phyloP scores from a whole-genome alignment of 768 basidiomycete genomes.

The Rubroboletus pulcherrimus region DNA sequence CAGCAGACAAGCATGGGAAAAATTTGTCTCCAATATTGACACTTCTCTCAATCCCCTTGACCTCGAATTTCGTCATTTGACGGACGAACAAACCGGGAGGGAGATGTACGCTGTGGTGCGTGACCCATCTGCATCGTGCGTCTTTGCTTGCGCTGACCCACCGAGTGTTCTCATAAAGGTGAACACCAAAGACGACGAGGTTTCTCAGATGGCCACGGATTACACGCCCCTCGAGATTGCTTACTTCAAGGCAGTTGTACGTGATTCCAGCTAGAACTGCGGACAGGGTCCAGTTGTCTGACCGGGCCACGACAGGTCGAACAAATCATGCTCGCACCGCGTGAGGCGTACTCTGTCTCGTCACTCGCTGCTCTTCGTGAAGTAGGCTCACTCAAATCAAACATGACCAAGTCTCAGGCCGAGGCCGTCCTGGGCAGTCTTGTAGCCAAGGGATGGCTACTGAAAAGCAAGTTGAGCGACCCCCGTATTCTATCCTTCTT shows the following conservation, averaged over 20 bases:
- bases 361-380: constrained; percentile 76
- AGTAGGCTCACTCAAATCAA: constrained; percentile 52
- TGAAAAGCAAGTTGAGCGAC: constrained; percentile 64
- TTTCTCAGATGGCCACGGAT: constrained; percentile 82
- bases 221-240: constrained; percentile 76
- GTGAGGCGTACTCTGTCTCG: constrained; percentile 70
- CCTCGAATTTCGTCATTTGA: constrained; percentile 62
- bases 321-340: constrained; percentile 80
- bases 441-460: constrained; percentile 77
- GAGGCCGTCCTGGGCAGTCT: constrained; percentile 73
- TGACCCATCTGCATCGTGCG: background rate
- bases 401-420: constrained; percentile 72
- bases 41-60: constrained; percentile 61
- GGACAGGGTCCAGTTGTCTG: background rate
- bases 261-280: constrained; percentile 21
- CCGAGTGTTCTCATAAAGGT: constrained; percentile 43
- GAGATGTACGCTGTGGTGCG: constrained; percentile 70
- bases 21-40: constrained; percentile 60
- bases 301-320: constrained; percentile 57
- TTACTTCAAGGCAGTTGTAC: constrained; percentile 79
- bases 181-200: constrained; percentile 74
- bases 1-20: constrained; percentile 50
- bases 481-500: background rate
- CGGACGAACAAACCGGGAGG: constrained; percentile 61
- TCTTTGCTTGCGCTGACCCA: background rate